Percentiles rank a stretch among this genome's conserved stretches.
These are phyloP conservation scores for Balamuthia mandrillaris DNA, from an alignment of 208 protist genomes.

Conservation along the genomic window DNA sequence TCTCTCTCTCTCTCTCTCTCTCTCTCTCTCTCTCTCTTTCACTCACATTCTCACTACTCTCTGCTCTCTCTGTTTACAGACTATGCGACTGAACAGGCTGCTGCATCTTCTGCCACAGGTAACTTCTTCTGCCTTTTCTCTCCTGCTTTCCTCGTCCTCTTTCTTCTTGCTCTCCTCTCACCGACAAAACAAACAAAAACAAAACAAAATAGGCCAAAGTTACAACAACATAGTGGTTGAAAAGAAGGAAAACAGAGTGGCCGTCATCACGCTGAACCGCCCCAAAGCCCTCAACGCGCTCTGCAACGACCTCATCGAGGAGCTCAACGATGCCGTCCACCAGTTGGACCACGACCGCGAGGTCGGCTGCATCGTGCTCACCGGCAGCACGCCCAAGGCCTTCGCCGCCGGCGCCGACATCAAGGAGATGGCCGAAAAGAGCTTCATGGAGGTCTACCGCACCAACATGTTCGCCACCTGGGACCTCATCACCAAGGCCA, in stretches of 20 bases:
- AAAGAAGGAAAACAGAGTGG: conserved; percentile 66
- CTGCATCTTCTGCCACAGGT: neutral
- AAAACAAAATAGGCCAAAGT: neutral
- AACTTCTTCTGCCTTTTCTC: neutral
- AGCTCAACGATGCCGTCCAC: conserved; percentile 72
- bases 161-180: neutral
- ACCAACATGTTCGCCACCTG: conserved; percentile 75
- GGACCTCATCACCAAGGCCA: conserved; percentile 59
- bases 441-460: conserved; percentile 76
- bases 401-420: conserved; percentile 95
- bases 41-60: too few relatives aligned
- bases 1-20: too few relatives aligned
- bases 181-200: neutral
- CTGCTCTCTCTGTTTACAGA: too few relatives aligned
- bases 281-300: conserved; percentile 90
- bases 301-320: conserved; percentile 76
- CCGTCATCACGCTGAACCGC: conserved; percentile 85
- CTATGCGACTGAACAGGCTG: neutral
- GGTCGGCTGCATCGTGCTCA: conserved; percentile 84
- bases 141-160: neutral
- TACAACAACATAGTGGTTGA: conserved; percentile 44
- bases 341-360: conserved; percentile 79
- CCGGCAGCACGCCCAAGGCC: conserved; percentile 83
- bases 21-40: too few relatives aligned
- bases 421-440: conserved; percentile 84